Percentiles rank a stretch among this genome's conserved stretches.
These are phyloP conservation scores for Trichomonascaceae sp. DNA, from an alignment of 1,139 yeast genomes.

Conservation along the genomic window DNA sequence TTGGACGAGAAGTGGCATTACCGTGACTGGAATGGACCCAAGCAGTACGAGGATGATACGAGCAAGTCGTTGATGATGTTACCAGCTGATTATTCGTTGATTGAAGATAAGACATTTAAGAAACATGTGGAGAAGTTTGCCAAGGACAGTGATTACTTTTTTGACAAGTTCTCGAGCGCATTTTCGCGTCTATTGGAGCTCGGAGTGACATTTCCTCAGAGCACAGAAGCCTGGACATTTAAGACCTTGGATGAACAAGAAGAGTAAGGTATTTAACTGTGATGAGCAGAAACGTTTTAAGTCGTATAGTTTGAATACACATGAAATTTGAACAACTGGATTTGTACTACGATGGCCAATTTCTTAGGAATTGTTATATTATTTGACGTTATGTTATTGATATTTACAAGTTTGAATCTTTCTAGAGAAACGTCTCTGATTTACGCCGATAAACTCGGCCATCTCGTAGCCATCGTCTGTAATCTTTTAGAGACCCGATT, in stretches of 20 bases:
- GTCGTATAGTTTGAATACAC: too few species aligned
- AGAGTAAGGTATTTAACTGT: neutral
- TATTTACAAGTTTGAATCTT: constrained; percentile 28
- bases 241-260: constrained; percentile 34
- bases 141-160: constrained; percentile 59
- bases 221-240: constrained; percentile 44
- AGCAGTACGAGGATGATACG: constrained; percentile 69
- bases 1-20: constrained; percentile 68
- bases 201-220: constrained; percentile 52
- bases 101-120: constrained; percentile 58
- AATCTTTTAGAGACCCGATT: constrained; percentile 77
- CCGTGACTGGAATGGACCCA: constrained; percentile 69
- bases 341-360: too few species aligned
- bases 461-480: constrained; percentile 94
- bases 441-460: constrained; percentile 87
- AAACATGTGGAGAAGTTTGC: constrained; percentile 70
- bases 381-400: neutral
- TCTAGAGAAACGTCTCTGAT: constrained; percentile 60
- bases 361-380: neutral
- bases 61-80: constrained; percentile 83
- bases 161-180: constrained; percentile 64
- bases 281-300: neutral
- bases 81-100: constrained; percentile 74
- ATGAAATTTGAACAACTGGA: too few species aligned
- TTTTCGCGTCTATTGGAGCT: constrained; percentile 66